Evolutionary conservation across 805 yeast genomes (phyloP), one percentile per base, ranked within the genome.

Genomic region (Wickerhamiella bombiphila): DNA sequence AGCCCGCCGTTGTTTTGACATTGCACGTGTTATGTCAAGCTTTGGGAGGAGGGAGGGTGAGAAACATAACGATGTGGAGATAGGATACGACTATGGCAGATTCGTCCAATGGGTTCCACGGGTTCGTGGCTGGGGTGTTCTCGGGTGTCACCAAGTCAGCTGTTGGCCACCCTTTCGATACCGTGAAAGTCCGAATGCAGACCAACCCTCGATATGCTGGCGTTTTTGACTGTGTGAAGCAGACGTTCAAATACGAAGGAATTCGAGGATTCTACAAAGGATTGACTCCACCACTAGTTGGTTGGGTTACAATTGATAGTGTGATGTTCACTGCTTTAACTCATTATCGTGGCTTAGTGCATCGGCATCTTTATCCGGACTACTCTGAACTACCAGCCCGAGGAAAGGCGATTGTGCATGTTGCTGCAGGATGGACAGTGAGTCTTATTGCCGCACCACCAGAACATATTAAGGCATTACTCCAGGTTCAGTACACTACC

Each of bases 391-490:
- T 85, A 43, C 94, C 94, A 1, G 55, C 83, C 13, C 42, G 67
- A 13, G 94, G 93, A 1, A 83, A 79, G 51, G 65, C 79, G 22
- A 56, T 77, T 17, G 88, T 94, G 1, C 93, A 93, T n/a, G 64
- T 68, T 1, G 48, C 68, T 40, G 74, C 91, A 6, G 95, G 96
- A 2, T 72, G 78, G 77, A 85, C 95, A 0, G 95, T 85, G 11
- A 76, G 88, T 34, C 79, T 85, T 61, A 86, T 85, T n/a, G 96
- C 96, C 3, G 94, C 94, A 0, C 95, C 95, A 2, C 78, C 85
- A 5, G 96, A 85, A 56, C 78, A 79, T 49, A 74, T 85, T 47
- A 85, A 85, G 59, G 94, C 93, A 3, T 68, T 93, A 44, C 64
- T 85, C 36, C 95, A 85, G 56, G 83, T 85, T 9, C 95, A 85